Conservation (phyloP, 83 land plant genomes). For the Thuja plicata region DNA sequence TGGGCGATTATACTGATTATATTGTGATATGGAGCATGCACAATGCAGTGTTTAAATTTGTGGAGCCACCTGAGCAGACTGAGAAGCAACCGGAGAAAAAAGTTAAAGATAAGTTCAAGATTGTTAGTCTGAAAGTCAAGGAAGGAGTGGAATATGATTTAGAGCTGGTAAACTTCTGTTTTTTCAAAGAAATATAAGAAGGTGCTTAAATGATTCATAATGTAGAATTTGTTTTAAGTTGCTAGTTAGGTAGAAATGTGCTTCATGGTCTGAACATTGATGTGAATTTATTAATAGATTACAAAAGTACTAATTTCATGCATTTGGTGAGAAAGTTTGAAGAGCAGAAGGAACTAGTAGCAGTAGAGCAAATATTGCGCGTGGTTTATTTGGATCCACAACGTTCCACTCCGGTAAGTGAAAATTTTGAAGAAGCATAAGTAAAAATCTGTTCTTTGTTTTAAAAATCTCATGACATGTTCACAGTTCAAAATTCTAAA, state of each 20-base stretch:
- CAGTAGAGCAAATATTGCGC: conserved; percentile 77
- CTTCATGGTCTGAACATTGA: background rate
- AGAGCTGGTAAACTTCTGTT: conserved; percentile 63
- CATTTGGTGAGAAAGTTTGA: conserved; percentile 57
- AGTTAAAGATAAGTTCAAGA: conserved; percentile 82
- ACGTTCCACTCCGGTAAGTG: conserved; percentile 71
- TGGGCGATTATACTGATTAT: background rate
- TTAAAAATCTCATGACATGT: background rate
- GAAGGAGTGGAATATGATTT: conserved; percentile 74
- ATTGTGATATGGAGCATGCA: background rate
- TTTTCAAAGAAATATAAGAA: background rate
- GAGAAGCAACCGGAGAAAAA: conserved; percentile 72
- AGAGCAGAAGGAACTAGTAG: conserved; percentile 76
- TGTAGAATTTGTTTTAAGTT: background rate
- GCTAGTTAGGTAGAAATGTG: background rate
- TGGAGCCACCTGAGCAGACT: conserved; percentile 80
- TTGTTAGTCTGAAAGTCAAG: conserved; percentile 80
- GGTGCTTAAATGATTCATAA: background rate
- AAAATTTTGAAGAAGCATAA: conserved; percentile 1
- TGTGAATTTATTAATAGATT: background rate
- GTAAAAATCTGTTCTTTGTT: background rate
- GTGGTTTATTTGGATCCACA: conserved; percentile 80
- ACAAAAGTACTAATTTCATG: background rate
- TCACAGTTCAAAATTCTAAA: background rate
- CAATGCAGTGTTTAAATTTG: conserved; percentile 80